Conservation (phyloP, 2,329 filamentous ascomycete genomes). For the Penicillium oxalicum region DNA sequence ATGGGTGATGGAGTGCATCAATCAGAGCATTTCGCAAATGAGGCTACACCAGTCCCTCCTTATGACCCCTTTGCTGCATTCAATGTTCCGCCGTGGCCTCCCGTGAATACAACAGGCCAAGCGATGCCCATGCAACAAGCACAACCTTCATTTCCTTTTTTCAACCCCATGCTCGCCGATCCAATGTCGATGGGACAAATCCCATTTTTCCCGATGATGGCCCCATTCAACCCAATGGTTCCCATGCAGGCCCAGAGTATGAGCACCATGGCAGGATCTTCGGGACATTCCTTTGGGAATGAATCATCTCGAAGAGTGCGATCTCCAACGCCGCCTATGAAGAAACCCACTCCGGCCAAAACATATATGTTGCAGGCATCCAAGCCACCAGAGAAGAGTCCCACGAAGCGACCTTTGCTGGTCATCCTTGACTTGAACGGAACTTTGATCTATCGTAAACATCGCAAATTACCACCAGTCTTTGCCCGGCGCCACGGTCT, state of each 20-base stretch:
- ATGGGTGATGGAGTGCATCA: too few species aligned
- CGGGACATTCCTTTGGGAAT: slow-evolving; percentile 1
- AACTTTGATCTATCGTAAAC: slow-evolving; percentile 70
- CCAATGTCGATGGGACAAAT: slow-evolving; percentile 1
- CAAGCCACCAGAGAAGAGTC: slow-evolving; percentile 38
- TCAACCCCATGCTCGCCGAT: slow-evolving; percentile 9
- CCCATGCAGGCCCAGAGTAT: slow-evolving; percentile 12
- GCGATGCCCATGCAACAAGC: background rate
- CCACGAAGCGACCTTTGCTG: slow-evolving; percentile 58
- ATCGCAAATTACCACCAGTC: slow-evolving; percentile 42
- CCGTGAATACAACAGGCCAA: background rate
- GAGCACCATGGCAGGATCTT: slow-evolving; percentile 12
- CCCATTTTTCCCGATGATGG: slow-evolving; percentile 9
- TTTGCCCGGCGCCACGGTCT: slow-evolving; percentile 66
- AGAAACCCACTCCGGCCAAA: slow-evolving; percentile 51
- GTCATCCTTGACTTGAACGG: slow-evolving; percentile 91
- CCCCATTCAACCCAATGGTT: slow-evolving; percentile 10
- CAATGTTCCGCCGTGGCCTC: slow-evolving; percentile 4
- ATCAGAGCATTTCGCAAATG: background rate
- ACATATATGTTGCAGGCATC: slow-evolving; percentile 57
- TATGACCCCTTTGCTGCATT: slow-evolving; percentile 5
- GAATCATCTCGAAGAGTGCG: slow-evolving; percentile 3
- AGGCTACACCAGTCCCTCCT: background rate
- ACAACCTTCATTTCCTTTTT: slow-evolving; percentile 4
- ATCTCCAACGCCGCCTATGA: slow-evolving; percentile 10